Conservation (phyloP, 2,329 filamentous ascomycete genomes). For the Curvularia sp. region DNA sequence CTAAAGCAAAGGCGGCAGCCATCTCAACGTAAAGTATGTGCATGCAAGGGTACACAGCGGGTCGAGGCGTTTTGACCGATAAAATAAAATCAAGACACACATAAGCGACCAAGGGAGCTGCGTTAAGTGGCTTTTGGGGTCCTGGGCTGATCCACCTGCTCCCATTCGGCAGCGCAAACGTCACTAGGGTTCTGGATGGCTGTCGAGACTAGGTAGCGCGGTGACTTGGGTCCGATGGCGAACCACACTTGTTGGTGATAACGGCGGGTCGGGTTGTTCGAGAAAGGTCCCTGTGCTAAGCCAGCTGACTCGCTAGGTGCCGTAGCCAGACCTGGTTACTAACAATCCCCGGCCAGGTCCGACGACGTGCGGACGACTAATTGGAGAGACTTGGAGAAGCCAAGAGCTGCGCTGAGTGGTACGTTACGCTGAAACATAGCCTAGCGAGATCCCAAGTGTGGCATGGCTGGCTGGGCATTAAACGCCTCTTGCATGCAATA, state of each 20-base stretch:
- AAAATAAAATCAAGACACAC: constrained; percentile 4
- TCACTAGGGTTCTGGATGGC: constrained; percentile 8
- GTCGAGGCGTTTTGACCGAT: constrained; percentile 8
- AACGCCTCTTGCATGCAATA: too few relatives aligned
- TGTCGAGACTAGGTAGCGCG: constrained; percentile 6
- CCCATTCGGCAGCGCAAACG: constrained; percentile 6
- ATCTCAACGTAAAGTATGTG: constrained; percentile 2
- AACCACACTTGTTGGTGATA: constrained; percentile 10
- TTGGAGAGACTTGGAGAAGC: constrained; percentile 4
- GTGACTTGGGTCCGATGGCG: constrained; percentile 4
- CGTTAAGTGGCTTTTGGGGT: constrained; percentile 6
- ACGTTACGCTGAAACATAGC: background rate
- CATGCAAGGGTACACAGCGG: constrained; percentile 11
- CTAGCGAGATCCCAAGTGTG: background rate
- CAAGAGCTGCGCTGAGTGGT: constrained; percentile 1
- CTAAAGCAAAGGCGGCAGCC: constrained; percentile 1
- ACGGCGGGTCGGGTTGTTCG: constrained; percentile 6
- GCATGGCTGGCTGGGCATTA: background rate
- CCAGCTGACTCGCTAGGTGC: constrained; percentile 10
- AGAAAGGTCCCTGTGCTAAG: constrained; percentile 6
- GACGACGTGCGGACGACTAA: constrained; percentile 1
- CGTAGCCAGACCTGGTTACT: background rate
- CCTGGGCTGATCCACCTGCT: background rate
- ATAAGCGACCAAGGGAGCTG: constrained; percentile 6
- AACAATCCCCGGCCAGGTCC: background rate